These are phyloP conservation scores for Coniochaeta ligniaria DNA, from an alignment of 2,329 filamentous ascomycete species.

Conservation along the genomic window DNA sequence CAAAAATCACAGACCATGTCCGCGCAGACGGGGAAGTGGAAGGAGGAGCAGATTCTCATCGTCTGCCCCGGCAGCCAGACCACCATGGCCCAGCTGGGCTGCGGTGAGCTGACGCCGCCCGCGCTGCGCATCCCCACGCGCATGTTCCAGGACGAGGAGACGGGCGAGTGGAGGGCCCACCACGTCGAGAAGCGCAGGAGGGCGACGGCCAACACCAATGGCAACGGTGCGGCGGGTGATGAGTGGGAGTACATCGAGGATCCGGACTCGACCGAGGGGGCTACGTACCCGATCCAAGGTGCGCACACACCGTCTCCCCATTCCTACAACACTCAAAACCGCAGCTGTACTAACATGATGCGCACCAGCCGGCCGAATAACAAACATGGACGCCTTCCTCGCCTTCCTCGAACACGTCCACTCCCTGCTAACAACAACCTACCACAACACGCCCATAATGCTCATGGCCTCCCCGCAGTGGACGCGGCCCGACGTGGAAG, in stretches of 20 bases:
- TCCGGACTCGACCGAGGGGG: conserved; percentile 77
- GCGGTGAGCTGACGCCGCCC: conserved; percentile 88
- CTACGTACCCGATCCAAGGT: conserved; percentile 76
- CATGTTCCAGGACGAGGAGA: conserved; percentile 84
- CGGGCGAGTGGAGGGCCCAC: conserved; percentile 69
- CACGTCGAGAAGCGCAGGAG: conserved; percentile 64
- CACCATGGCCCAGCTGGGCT: conserved; percentile 84
- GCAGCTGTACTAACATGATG: neutral
- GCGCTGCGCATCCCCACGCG: conserved; percentile 79
- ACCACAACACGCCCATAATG: conserved; percentile 93
- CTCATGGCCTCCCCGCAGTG: conserved; percentile 85
- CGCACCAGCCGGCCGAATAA: conserved; percentile 63
- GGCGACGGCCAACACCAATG: conserved; percentile 15
- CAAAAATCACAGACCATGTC: conserved; percentile 35
- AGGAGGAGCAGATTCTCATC: conserved; percentile 59
- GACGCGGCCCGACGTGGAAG: conserved; percentile 81
- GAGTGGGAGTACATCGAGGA: conserved; percentile 78
- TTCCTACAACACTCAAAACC: conserved; percentile 1
- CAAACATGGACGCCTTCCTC: conserved; percentile 88
- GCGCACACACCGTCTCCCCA: neutral
- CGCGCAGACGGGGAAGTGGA: conserved; percentile 50
- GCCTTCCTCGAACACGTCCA: conserved; percentile 90
- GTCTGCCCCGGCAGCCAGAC: conserved; percentile 81
- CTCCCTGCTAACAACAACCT: conserved; percentile 79
- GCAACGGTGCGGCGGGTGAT: conserved; percentile 33